phyloP scores from a whole-genome alignment of 805 yeast species.

The Pichia exigua region DNA sequence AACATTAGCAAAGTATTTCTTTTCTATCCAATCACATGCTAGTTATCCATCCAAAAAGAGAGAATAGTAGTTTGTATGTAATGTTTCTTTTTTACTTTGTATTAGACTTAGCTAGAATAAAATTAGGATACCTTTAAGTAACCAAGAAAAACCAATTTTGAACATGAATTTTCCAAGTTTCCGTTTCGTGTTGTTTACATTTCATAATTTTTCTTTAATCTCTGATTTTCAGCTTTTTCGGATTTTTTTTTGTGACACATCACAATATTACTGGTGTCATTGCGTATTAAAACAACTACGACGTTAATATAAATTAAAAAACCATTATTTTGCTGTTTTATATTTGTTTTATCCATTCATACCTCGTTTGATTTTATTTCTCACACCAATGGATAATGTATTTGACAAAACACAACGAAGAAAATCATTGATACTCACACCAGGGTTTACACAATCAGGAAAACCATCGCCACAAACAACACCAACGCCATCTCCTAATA shows the following conservation, averaged over 20 bases:
- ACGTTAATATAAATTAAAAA: too few relatives aligned
- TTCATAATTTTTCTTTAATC: neutral
- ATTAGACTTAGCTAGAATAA: neutral
- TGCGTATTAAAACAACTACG: neutral
- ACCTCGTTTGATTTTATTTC: neutral
- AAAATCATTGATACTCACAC: conserved; percentile 6
- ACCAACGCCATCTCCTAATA: conserved; percentile 4
- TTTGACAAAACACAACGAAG: neutral
- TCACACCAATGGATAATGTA: neutral
- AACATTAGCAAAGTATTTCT: conserved; percentile 11
- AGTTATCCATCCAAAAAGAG: neutral
- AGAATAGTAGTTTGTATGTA: neutral
- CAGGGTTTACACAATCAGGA: neutral
- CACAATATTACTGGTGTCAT: neutral
- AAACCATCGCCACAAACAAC: conserved; percentile 1
- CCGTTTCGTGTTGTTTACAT: neutral
- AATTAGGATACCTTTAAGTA: too few relatives aligned
- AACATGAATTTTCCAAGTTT: neutral
- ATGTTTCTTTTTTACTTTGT: too few relatives aligned
- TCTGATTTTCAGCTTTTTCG: neutral
- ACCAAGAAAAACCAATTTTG: too few relatives aligned
- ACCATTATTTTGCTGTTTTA: neutral
- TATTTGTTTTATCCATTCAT: neutral
- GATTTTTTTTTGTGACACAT: neutral
- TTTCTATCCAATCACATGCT: neutral